Percentiles rank a stretch among this genome's conserved stretches.
phyloP scores from a whole-genome alignment of 2,329 filamentous ascomycete species.

The Ilyonectria mors-panacis region DNA sequence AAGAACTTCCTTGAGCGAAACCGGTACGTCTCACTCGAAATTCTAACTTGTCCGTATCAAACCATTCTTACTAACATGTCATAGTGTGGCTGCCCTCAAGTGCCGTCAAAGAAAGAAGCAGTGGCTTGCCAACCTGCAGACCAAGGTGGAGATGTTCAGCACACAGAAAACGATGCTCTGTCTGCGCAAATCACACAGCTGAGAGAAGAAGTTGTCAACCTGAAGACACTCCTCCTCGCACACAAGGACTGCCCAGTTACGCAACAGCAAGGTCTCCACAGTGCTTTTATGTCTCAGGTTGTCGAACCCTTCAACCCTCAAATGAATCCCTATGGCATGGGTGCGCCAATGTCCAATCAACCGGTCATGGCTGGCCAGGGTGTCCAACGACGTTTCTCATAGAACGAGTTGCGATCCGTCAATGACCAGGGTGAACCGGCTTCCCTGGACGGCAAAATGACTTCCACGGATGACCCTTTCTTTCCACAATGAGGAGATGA shows the following conservation, averaged over 20 bases:
- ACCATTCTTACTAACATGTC: conserved; percentile 18
- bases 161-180: conserved; percentile 90
- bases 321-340: conserved; percentile 74
- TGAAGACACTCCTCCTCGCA: conserved; percentile 92
- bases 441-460: conserved; percentile 23
- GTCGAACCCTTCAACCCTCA: conserved; percentile 69
- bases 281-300: conserved; percentile 69
- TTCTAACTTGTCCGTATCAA: not conserved
- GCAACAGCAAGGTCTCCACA: conserved; percentile 80
- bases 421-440: conserved; percentile 3
- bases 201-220: conserved; percentile 92
- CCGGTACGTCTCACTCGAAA: conserved; percentile 73
- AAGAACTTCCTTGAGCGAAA: conserved; percentile 98
- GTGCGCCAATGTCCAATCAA: conserved; percentile 65
- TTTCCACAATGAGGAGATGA: conserved; percentile 35
- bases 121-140: conserved; percentile 95
- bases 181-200: conserved; percentile 87
- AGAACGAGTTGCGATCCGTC: conserved; percentile 49
- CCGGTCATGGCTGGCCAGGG: conserved; percentile 70
- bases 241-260: conserved; percentile 98
- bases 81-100: conserved; percentile 93
- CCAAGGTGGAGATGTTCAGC: conserved; percentile 93
- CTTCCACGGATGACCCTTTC: conserved; percentile 39
- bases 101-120: conserved; percentile 99
- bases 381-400: conserved; percentile 71